Evolutionary conservation across 2,329 filamentous ascomycete species (phyloP).

Genomic region (Sphaerulina populicola): DNA sequence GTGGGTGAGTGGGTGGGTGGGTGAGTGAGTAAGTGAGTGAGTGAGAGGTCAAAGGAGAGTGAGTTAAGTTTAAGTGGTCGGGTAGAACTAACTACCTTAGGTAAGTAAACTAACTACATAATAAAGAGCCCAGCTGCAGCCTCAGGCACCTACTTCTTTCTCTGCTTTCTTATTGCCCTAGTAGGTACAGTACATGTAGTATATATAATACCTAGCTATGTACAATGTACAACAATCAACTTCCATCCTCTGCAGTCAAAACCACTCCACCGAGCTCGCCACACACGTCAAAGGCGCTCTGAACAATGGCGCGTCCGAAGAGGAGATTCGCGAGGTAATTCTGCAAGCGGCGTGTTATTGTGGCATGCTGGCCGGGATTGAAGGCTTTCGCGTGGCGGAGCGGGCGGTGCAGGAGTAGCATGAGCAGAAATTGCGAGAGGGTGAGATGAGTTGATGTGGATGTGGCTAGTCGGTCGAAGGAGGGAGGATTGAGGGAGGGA

Average conservation of each 20-base stretch:
- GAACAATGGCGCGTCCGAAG: conserved; percentile 54
- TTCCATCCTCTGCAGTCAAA: conserved; percentile 54
- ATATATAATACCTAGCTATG: no score
- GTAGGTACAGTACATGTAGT: no score
- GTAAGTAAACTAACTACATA: no score
- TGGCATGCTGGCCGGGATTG: conserved; percentile 48
- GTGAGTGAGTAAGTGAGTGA: no score
- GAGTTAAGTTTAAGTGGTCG: no score
- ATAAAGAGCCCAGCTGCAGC: no score
- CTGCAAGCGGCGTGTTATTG: conserved; percentile 46
- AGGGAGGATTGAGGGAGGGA: not conserved
- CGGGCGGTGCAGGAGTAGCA: conserved; percentile 46
- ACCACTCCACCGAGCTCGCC: conserved; percentile 51
- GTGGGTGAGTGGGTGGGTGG: no score
- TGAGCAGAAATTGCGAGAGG: conserved; percentile 10
- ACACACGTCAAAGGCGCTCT: conserved; percentile 56
- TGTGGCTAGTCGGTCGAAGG: conserved; percentile 4
- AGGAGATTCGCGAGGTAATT: conserved; percentile 55
- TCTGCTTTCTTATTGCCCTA: no score
- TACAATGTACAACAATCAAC: no score
- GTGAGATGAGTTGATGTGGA: conserved; percentile 7
- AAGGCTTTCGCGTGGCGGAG: conserved; percentile 47
- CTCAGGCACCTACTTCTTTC: no score
- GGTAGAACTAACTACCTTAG: no score
- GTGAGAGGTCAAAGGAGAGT: no score